Evolutionary conservation across 306 rosid genomes (phyloP).

Genomic region (Neltuma alba): DNA sequence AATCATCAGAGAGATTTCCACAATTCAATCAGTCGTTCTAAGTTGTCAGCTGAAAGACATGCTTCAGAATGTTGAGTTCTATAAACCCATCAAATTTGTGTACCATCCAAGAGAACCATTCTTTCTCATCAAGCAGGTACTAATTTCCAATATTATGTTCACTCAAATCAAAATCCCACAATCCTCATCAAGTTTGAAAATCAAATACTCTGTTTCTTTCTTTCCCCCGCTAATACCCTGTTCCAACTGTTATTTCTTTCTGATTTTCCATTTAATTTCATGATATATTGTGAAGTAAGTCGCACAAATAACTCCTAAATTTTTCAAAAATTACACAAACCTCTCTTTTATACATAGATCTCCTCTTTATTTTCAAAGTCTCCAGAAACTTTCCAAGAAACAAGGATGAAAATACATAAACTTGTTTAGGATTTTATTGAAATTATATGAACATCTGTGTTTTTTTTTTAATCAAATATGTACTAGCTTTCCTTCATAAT

Average conservation of each 20-base stretch:
- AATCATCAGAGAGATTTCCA: slow-evolving; percentile 64
- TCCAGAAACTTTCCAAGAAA: background rate
- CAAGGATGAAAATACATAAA: background rate
- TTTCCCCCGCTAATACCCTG: background rate
- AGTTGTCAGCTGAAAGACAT: slow-evolving; percentile 85
- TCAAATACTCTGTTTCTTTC: background rate
- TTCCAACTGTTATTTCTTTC: background rate
- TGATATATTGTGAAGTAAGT: background rate
- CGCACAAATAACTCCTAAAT: background rate
- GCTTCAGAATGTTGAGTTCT: slow-evolving; percentile 56
- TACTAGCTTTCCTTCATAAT: too few relatives aligned
- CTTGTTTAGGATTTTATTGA: background rate
- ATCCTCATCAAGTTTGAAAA: background rate
- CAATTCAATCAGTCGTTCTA: slow-evolving; percentile 68
- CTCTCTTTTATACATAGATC: background rate
- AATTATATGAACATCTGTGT: background rate
- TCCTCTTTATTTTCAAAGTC: background rate
- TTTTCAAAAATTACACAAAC: background rate
- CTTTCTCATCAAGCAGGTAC: slow-evolving; percentile 85
- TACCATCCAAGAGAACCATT: slow-evolving; percentile 90
- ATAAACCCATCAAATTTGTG: slow-evolving; percentile 76
- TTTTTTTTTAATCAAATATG: too few relatives aligned
- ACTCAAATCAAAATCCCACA: slow-evolving; percentile 18
- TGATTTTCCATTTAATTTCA: background rate
- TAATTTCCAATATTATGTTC: slow-evolving; percentile 32